Base-by-base conservation (phyloP, 129 eudicot genomes). In the Escallonia herrerae region DNA sequence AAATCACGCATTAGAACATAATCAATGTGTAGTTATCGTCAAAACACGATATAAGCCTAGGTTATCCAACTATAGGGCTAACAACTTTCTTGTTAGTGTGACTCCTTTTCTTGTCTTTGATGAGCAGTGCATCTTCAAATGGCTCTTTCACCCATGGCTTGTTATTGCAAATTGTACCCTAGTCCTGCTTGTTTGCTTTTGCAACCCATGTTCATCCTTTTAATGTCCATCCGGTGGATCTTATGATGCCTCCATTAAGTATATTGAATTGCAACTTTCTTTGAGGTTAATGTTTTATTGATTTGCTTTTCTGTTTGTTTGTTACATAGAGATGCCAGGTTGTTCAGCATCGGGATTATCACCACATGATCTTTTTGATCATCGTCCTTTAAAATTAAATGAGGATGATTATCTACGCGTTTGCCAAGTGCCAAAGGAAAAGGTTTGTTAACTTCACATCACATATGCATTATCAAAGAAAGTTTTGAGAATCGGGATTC, bases 331-430 rank as follows among this genome's bases (percentile, higher is more conserved):
- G 41, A 85, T 85, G 85, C 82, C 79, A 64, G 90, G 90, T 13
- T 72, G 43, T 57, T 40, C 65, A n/a, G 15, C 63, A 7, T 60
- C 50, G 11, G 76, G 60, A 13, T 51, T 63, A 37, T 47, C 64
- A 6, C 47, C 33, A 6, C 76, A 75, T 63, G 56, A 47, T 37
- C 62, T 94, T 8, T 86, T 69, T 57, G 99, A 94, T 71, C 99
- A 94, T 38, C 90, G 75, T 1, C 93, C 96, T 3, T 80, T 81
- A 3, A 59, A 63, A 52, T 63, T 89, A 11, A 94, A 94, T 5
- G 65, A 68, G 0, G 99, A 94, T 8, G 96, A 94, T 67, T 64
- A 74, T 59, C 78, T 76, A 15, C 96, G 99, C 33, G 88, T 84
- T 4, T 81, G 83, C 41, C 78, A 64, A 72, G 74, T 94, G 50